Percentiles rank a stretch among this genome's conserved stretches.
phyloP scores from a whole-genome alignment of 495 filamentous ascomycete genomes.

The Thozetella sp. region DNA sequence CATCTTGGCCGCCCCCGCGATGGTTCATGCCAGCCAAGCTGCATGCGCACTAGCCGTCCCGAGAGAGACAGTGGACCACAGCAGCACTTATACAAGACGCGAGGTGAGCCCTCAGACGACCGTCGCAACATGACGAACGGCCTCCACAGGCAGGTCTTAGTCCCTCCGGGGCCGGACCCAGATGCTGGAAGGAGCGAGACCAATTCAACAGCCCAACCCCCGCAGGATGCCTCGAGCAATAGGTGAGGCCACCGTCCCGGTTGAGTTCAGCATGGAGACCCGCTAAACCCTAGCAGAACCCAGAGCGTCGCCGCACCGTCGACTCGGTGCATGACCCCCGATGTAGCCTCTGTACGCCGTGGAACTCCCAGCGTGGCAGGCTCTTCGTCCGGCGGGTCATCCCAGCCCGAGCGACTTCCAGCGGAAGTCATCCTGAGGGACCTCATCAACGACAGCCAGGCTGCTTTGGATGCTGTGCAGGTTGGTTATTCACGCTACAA shows the following conservation, averaged over 20 bases:
- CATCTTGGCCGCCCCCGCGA: background rate
- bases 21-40: background rate
- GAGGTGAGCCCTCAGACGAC: background rate
- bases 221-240: slow-evolving; percentile 19
- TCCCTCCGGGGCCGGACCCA: slow-evolving; percentile 13
- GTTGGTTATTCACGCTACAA: slow-evolving; percentile 15
- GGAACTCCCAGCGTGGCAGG: background rate
- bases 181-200: slow-evolving; percentile 19
- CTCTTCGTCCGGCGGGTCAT: slow-evolving; percentile 8
- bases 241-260: slow-evolving; percentile 12
- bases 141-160: slow-evolving; percentile 1
- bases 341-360: slow-evolving; percentile 6
- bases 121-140: slow-evolving; percentile 10
- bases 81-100: background rate
- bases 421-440: slow-evolving; percentile 22
- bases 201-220: slow-evolving; percentile 25
- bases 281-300: slow-evolving; percentile 8
- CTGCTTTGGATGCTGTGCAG: background rate
- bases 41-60: background rate
- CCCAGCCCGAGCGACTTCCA: slow-evolving; percentile 9
- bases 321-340: slow-evolving; percentile 5
- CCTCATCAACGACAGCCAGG: slow-evolving; percentile 18
- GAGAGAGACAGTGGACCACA: background rate
- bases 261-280: slow-evolving; percentile 4
- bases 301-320: background rate